Evolutionary conservation across 163 green algal species (phyloP).

Genomic region (Chloromonas sp.): DNA sequence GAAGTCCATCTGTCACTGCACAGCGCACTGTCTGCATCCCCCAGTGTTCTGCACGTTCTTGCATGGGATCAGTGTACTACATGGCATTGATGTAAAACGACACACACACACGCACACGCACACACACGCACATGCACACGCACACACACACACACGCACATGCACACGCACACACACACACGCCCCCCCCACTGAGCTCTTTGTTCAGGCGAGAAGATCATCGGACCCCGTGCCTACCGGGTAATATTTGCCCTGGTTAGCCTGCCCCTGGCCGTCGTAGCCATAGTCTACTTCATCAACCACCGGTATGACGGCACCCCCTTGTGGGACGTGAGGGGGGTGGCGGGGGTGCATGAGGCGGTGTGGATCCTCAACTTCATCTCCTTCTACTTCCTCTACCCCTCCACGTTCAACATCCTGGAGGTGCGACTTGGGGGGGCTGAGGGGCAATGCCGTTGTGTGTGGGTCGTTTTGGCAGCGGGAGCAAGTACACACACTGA

Average conservation of each 20-base stretch:
- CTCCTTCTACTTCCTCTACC: constrained; percentile 98
- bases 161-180: not conserved
- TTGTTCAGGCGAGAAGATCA: constrained; percentile 66
- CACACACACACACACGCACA: no score
- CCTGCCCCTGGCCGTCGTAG: constrained; percentile 79
- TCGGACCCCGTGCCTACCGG: constrained; percentile 82
- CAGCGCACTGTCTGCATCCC: no score
- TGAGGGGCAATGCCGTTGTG: not conserved
- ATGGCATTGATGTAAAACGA: no score
- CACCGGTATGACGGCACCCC: constrained; percentile 66
- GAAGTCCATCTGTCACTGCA: no score
- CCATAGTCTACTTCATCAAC: constrained; percentile 97
- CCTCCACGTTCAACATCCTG: constrained; percentile 98
- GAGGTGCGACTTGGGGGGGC: constrained; percentile 53
- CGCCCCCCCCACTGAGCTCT: not conserved
- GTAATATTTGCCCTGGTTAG: constrained; percentile 86
- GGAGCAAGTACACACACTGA: no score
- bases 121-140: no score
- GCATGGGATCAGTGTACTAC: no score
- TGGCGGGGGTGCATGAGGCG: constrained; percentile 72
- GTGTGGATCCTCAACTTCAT: constrained; percentile 88
- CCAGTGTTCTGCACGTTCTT: no score
- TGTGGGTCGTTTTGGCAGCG: not conserved
- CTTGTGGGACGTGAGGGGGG: constrained; percentile 76
- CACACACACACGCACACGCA: no score